Percentiles rank a stretch among this genome's conserved stretches.
phyloP scores from a whole-genome alignment of 768 basidiomycete species.

The Suillus subaureus region DNA sequence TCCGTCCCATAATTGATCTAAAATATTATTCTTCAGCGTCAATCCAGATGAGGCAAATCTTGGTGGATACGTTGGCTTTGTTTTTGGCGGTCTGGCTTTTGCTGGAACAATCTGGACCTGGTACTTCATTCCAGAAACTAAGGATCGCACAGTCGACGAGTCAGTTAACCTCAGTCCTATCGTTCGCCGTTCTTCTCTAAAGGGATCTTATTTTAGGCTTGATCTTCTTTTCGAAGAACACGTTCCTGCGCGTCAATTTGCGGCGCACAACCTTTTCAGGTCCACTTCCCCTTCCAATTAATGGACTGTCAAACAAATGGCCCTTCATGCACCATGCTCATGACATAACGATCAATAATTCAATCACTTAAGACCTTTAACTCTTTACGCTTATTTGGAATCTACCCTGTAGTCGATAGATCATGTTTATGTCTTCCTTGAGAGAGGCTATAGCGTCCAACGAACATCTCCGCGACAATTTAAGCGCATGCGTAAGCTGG shows the following conservation, averaged over 20 bases:
- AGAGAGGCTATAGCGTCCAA: not conserved
- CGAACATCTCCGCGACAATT: not conserved
- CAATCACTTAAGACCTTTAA: too few species aligned
- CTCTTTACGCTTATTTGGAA: not conserved
- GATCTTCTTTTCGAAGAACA: slow-evolving; percentile 34
- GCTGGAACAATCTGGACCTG: slow-evolving; percentile 26
- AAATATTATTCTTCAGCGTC: slow-evolving; percentile 15
- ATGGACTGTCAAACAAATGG: not conserved
- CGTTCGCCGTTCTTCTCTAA: not conserved
- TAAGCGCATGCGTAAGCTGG: too few species aligned
- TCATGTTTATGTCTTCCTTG: not conserved
- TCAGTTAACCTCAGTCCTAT: slow-evolving; percentile 14
- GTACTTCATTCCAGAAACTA: slow-evolving; percentile 31
- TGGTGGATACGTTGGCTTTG: slow-evolving; percentile 30
- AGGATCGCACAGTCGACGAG: slow-evolving; percentile 31
- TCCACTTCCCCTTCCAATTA: not conserved
- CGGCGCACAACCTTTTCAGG: slow-evolving; percentile 18
- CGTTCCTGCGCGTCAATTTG: slow-evolving; percentile 32
- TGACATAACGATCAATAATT: not conserved
- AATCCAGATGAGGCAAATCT: slow-evolving; percentile 31
- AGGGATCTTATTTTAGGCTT: slow-evolving; percentile 17
- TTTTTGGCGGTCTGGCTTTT: slow-evolving; percentile 28
- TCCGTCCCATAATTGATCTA: too few species aligned
- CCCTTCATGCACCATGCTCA: not conserved
- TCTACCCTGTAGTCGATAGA: not conserved